These are phyloP conservation scores for Neopestalotiopsis sp. DNA, from an alignment of 2,329 filamentous ascomycete species.

Conservation along the genomic window DNA sequence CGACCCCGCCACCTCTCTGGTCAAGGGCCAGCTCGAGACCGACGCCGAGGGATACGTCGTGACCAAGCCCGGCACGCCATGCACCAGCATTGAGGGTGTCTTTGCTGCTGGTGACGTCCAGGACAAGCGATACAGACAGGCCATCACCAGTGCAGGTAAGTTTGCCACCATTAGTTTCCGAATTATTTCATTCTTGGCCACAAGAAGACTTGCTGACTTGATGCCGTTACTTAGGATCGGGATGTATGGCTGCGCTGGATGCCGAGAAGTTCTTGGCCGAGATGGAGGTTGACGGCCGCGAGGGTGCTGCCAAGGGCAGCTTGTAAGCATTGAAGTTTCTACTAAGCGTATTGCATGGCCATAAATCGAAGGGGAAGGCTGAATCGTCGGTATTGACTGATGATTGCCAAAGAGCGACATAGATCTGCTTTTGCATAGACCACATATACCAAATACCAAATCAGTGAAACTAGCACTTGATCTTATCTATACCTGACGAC, in stretches of 20 bases:
- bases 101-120: slow-evolving; percentile 98
- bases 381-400: not conserved
- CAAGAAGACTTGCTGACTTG: slow-evolving; percentile 1
- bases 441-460: slow-evolving; percentile 4
- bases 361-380: not conserved
- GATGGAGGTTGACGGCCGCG: slow-evolving; percentile 59
- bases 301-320: slow-evolving; percentile 37
- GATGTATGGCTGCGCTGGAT: slow-evolving; percentile 94
- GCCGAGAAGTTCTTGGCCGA: slow-evolving; percentile 93
- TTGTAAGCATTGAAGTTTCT: slow-evolving; percentile 5
- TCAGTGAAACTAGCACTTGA: not conserved
- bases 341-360: not conserved
- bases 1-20: slow-evolving; percentile 87
- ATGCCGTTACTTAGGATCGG: slow-evolving; percentile 66
- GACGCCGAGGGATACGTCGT: slow-evolving; percentile 91
- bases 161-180: slow-evolving; percentile 29
- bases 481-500: too few species aligned
- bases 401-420: not conserved
- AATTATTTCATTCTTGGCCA: not conserved
- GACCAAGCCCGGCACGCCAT: slow-evolving; percentile 86
- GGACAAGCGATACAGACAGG: slow-evolving; percentile 97
- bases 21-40: slow-evolving; percentile 88
- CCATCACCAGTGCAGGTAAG: slow-evolving; percentile 94
- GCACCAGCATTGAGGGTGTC: slow-evolving; percentile 88
- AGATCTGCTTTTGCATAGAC: slow-evolving; percentile 2